These are phyloP conservation scores for Neobulgaria alba DNA, from an alignment of 2,329 filamentous ascomycete species.

Conservation along the genomic window DNA sequence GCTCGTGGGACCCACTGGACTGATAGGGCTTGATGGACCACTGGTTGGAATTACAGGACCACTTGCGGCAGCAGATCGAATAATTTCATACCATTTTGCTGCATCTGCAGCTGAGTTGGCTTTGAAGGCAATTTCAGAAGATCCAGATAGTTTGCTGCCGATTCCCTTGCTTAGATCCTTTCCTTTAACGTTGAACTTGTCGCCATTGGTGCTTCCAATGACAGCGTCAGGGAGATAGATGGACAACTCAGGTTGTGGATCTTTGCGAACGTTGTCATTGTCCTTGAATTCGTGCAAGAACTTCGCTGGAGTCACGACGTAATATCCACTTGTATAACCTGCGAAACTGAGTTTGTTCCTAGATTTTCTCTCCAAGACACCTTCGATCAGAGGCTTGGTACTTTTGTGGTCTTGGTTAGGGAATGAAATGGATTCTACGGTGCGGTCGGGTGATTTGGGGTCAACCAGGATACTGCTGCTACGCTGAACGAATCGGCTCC, in stretches of 20 bases:
- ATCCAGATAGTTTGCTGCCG: conserved; percentile 71
- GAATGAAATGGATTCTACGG: conserved; percentile 67
- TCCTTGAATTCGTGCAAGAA: conserved; percentile 97
- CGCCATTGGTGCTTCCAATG: conserved; percentile 61
- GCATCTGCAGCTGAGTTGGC: conserved; percentile 74
- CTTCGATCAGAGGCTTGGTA: conserved; percentile 78
- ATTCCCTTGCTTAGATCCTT: conserved; percentile 81
- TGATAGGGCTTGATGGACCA: conserved; percentile 9
- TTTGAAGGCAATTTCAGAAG: conserved; percentile 78
- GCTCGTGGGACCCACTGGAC: conserved; percentile 6
- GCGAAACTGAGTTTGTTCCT: conserved; percentile 70
- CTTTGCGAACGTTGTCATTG: conserved; percentile 61
- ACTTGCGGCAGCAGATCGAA: conserved; percentile 32
- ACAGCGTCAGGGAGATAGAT: conserved; percentile 88
- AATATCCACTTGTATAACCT: conserved; percentile 75
- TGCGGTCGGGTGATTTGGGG: conserved; percentile 63
- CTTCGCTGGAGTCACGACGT: conserved; percentile 79
- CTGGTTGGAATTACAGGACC: conserved; percentile 12
- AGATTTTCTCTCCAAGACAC: conserved; percentile 81
- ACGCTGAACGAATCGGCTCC: conserved; percentile 72
- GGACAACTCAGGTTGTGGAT: conserved; percentile 77
- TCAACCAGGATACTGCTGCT: conserved; percentile 68
- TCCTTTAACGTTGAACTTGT: conserved; percentile 91
- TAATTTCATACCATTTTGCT: conserved; percentile 73
- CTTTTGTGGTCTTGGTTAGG: conserved; percentile 79